Conservation (phyloP, 306 rosid species). For the Spatholobus suberectus region DNA sequence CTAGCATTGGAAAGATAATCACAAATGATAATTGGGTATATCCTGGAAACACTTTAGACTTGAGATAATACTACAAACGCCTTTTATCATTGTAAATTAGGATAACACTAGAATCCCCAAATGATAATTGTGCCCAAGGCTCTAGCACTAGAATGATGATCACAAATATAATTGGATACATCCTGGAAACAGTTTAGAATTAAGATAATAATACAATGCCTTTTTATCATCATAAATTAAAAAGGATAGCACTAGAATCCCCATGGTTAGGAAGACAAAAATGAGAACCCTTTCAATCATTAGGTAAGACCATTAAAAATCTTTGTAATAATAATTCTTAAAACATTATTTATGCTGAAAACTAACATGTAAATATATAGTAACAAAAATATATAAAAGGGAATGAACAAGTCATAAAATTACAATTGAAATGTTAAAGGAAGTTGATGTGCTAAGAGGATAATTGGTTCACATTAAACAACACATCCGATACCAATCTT, state of each 20-base stretch:
- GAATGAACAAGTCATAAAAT: neutral
- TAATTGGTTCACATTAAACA: neutral
- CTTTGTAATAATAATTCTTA: neutral
- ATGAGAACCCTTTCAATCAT: neutral
- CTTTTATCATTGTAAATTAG: neutral
- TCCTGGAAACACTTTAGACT: neutral
- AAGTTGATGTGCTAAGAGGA: neutral
- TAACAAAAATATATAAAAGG: neutral
- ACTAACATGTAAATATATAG: neutral
- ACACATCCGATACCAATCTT: neutral
- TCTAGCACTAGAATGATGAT: neutral
- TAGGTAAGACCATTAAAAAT: neutral
- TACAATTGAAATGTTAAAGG: neutral
- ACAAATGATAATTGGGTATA: neutral
- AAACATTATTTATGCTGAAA: neutral
- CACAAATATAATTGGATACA: neutral
- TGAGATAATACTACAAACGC: neutral
- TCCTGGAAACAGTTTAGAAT: neutral
- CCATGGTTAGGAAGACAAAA: neutral
- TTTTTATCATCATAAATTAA: neutral
- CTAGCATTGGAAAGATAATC: neutral
- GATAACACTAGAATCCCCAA: neutral
- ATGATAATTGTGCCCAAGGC: neutral
- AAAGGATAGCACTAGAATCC: neutral
- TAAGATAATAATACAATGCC: neutral